Percentiles rank a stretch among this genome's conserved stretches.
Evolutionary conservation across 495 filamentous ascomycete species (phyloP).

Genomic region (Peziza echinospora): DNA sequence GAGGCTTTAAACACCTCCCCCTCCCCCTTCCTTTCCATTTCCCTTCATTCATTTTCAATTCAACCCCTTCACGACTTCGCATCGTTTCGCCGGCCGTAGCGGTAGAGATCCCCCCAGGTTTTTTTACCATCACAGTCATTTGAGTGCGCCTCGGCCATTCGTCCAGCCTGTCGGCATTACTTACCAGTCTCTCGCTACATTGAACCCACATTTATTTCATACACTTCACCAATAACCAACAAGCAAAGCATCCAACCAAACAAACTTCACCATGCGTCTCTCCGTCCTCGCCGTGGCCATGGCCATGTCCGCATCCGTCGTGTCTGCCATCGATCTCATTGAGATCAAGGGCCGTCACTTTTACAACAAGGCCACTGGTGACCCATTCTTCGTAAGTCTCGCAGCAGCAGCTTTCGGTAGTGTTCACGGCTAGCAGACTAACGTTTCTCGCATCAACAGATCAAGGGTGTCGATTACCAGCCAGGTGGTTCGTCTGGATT

Average conservation of each 20-base stretch:
- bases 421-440: neutral
- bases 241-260: no score
- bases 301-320: slow-evolving; percentile 22
- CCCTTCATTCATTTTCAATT: neutral
- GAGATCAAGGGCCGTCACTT: slow-evolving; percentile 28
- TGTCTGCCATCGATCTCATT: slow-evolving; percentile 32
- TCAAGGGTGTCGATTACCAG: slow-evolving; percentile 49
- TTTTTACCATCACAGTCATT: neutral
- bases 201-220: neutral
- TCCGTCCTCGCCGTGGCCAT: slow-evolving; percentile 21
- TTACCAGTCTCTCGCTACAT: neutral
- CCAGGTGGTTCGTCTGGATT: slow-evolving; percentile 7
- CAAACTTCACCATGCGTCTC: slow-evolving; percentile 19
- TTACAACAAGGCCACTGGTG: slow-evolving; percentile 5
- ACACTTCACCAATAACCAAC: no score
- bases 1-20: neutral
- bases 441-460: slow-evolving; percentile 26
- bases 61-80: neutral
- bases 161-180: neutral
- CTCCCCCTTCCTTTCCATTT: neutral
- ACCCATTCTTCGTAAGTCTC: slow-evolving; percentile 17
- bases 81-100: neutral
- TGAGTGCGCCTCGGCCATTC: neutral
- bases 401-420: neutral
- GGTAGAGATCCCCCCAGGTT: neutral